Conservation (phyloP, 306 rosid genomes). For the Prunus mume region DNA sequence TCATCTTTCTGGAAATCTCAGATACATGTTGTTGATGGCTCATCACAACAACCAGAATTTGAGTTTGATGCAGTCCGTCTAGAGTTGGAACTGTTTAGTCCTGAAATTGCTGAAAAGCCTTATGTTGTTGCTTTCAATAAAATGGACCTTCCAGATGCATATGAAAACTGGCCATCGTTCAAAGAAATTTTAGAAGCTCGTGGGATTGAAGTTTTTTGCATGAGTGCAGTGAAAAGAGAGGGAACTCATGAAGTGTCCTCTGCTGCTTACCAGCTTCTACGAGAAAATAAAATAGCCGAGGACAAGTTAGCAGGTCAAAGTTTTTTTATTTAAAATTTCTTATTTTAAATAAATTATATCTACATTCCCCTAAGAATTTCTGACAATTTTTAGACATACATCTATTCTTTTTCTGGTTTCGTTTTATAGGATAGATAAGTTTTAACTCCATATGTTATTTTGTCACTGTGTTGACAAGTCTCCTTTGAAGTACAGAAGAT, state of each 20-base stretch:
- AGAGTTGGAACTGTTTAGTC: conserved; percentile 84
- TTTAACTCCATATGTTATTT: neutral
- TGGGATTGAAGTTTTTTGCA: conserved; percentile 74
- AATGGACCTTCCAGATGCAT: conserved; percentile 98
- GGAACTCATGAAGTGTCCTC: conserved; percentile 73
- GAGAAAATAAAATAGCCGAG: conserved; percentile 43
- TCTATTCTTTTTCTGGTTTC: neutral
- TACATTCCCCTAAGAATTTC: neutral
- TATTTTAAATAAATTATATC: neutral
- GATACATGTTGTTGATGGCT: conserved; percentile 94
- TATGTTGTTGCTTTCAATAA: conserved; percentile 82
- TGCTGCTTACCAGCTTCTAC: conserved; percentile 66
- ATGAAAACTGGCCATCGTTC: conserved; percentile 76
- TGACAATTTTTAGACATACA: neutral
- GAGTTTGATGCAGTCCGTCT: conserved; percentile 94
- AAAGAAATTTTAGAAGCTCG: conserved; percentile 60
- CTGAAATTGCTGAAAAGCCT: conserved; percentile 91
- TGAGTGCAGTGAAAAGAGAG: conserved; percentile 80
- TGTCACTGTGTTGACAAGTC: conserved; percentile 25
- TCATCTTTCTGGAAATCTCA: conserved; percentile 30
- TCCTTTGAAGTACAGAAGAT: conserved; percentile 41
- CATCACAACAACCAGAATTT: conserved; percentile 81
- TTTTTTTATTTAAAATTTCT: neutral
- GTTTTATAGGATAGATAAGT: neutral
- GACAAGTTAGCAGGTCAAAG: conserved; percentile 54